These are phyloP conservation scores for Keqinozyma sinolaborantium DNA, from an alignment of 1,139 yeast species.

Conservation along the genomic window DNA sequence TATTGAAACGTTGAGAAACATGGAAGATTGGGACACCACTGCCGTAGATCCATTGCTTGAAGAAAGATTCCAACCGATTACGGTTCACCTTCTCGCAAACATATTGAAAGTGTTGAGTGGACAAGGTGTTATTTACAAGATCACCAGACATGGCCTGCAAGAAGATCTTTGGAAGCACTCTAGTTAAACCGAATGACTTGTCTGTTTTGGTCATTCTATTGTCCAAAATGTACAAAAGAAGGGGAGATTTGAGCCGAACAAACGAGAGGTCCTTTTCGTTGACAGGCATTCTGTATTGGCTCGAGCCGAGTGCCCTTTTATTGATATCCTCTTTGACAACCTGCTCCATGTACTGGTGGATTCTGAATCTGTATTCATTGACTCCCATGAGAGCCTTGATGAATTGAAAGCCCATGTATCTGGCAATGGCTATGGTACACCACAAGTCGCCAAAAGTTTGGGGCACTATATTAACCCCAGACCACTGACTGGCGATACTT, in stretches of 20 bases:
- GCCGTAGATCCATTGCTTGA: conserved; percentile 91
- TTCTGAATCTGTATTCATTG: conserved; percentile 73
- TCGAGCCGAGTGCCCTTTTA: conserved; percentile 76
- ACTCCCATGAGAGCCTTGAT: conserved; percentile 70
- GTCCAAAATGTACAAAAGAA: conserved; percentile 80
- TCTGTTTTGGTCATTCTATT: conserved; percentile 95
- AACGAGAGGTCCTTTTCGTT: conserved; percentile 59
- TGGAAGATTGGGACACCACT: conserved; percentile 86
- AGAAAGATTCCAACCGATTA: conserved; percentile 76
- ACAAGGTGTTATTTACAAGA: conserved; percentile 69
- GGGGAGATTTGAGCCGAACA: conserved; percentile 75
- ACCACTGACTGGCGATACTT: conserved; percentile 85
- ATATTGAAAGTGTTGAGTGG: conserved; percentile 83
- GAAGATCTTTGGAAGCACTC: conserved; percentile 89
- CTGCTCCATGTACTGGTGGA: conserved; percentile 61
- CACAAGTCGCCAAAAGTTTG: conserved; percentile 79
- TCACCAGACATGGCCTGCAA: conserved; percentile 97
- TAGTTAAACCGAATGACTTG: conserved; percentile 83
- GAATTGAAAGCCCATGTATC: conserved; percentile 78
- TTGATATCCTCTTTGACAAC: conserved; percentile 74
- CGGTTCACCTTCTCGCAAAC: conserved; percentile 94
- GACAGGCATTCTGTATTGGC: conserved; percentile 65
- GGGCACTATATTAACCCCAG: conserved; percentile 90
- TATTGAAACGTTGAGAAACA: conserved; percentile 88
- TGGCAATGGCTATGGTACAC: conserved; percentile 85